Evolutionary conservation across 306 rosid genomes (phyloP).

Genomic region (Prosopis cineraria): DNA sequence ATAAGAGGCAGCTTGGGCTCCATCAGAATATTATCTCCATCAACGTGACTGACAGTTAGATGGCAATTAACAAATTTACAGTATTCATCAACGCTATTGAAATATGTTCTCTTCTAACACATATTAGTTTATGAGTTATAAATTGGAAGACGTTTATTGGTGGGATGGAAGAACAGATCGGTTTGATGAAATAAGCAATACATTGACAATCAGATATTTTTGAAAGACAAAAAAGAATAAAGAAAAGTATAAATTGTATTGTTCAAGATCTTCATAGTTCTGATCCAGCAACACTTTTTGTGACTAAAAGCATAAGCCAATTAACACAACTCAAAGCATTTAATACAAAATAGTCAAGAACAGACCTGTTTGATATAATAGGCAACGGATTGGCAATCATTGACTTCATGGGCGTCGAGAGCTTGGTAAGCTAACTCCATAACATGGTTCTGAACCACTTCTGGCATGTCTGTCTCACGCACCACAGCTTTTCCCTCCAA

Average conservation of each 20-base stretch:
- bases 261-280: not conserved
- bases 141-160: not conserved
- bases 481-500: constrained; percentile 75
- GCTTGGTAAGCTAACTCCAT: constrained; percentile 71
- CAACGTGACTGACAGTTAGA: not conserved
- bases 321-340: not conserved
- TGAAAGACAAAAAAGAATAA: not conserved
- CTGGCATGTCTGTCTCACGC: constrained; percentile 66
- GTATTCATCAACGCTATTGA: not conserved
- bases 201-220: constrained; percentile 55
- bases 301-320: not conserved
- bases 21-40: not conserved
- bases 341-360: not conserved
- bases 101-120: not conserved
- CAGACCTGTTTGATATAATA: constrained; percentile 64
- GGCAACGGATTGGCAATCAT: constrained; percentile 64
- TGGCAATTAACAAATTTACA: not conserved
- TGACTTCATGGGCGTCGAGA: constrained; percentile 63
- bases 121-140: not conserved
- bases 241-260: not conserved
- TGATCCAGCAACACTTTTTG: not conserved
- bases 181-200: constrained; percentile 63
- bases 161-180: constrained; percentile 35
- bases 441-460: constrained; percentile 52
- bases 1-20: not conserved